Percentiles rank a stretch among this genome's conserved stretches.
Conservation (phyloP, 2,329 filamentous ascomycete genomes). For the Neofusicoccum sp. region DNA sequence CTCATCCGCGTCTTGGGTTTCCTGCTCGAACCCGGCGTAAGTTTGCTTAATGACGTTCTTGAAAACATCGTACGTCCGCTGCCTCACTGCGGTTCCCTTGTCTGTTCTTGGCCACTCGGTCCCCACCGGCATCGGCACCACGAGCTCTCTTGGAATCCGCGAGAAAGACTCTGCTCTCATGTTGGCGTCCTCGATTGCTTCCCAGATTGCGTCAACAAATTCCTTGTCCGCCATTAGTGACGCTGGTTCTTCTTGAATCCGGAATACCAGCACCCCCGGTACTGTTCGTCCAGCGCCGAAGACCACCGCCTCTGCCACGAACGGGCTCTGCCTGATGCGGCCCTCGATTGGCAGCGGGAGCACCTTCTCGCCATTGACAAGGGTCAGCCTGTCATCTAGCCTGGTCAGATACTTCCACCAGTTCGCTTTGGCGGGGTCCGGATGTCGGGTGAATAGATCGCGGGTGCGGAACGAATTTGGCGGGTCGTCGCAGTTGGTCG, state of each 20-base stretch:
- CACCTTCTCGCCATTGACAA: conserved; percentile 53
- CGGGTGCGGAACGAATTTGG: neutral
- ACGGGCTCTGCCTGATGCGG: conserved; percentile 50
- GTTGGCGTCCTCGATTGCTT: conserved; percentile 53
- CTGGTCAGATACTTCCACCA: conserved; percentile 49
- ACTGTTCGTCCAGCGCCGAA: conserved; percentile 55
- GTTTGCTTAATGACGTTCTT: conserved; percentile 45
- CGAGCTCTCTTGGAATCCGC: conserved; percentile 19
- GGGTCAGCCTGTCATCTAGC: conserved; percentile 47
- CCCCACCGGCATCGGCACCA: conserved; percentile 21
- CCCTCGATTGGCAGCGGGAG: conserved; percentile 53
- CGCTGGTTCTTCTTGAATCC: conserved; percentile 14
- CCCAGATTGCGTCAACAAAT: conserved; percentile 50
- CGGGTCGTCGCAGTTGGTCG: conserved; percentile 42
- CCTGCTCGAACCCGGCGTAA: conserved; percentile 35
- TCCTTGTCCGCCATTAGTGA: conserved; percentile 43
- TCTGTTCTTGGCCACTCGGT: conserved; percentile 49
- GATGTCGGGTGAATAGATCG: conserved; percentile 47
- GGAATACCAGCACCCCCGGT: conserved; percentile 51
- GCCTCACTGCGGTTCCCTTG: conserved; percentile 57
- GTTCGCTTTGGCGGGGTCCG: conserved; percentile 36
- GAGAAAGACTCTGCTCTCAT: conserved; percentile 41
- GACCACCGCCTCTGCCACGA: conserved; percentile 57
- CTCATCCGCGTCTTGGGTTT: neutral
- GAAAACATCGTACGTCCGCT: conserved; percentile 51